Base-by-base conservation (phyloP, 257 asterid genomes). In the Solanum arcanum region DNA sequence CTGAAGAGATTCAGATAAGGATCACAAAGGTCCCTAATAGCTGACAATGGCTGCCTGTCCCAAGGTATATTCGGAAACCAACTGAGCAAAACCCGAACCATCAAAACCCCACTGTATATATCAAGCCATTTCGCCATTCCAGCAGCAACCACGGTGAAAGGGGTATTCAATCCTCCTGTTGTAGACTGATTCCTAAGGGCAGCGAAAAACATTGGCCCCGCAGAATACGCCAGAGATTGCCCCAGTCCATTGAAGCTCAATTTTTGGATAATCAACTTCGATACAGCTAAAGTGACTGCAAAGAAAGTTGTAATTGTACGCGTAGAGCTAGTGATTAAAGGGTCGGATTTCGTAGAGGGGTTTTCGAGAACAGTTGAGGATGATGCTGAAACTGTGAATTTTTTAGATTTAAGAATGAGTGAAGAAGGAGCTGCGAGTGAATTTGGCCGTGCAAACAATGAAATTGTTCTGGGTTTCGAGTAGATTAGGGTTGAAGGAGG, bases 21-120 rank as follows among this genome's bases (percentile, higher is more conserved):
- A 92, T 97, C 99, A 90, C 99, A 97, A 83, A 97, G 93, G 74
- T 97, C 99, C 94, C 96, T 90, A 82, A 97, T 93, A 0, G 99
- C 99, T 8, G 97, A 93, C 41, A 97, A 86, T 15, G 99, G 99
- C 92, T 95, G 99, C 82, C 93, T 90, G 12, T 95, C 99, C 99
- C 99, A 97, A 1, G 98, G 99, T 60, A 96, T 94, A 87, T 96
- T 96, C 8, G 99, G 99, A 72, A 96, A 96, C 99, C 99, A 96
- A 44, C 98, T 96, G 85, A 96, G 90, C 92, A 96, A 88, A 88
- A 94, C 98, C 89, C 99, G 87, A 83, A 96, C 95, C 98, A 94
- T 92, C 92, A 96, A 89, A 88, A 96, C 95, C 91, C 95, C 96
- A 46, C 97, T 92, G 90, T 96, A 96, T 56, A 96, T 89, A 86